Evolutionary conservation across 2,329 filamentous ascomycete genomes (phyloP).

Genomic region (Pseudomassariella vexata): DNA sequence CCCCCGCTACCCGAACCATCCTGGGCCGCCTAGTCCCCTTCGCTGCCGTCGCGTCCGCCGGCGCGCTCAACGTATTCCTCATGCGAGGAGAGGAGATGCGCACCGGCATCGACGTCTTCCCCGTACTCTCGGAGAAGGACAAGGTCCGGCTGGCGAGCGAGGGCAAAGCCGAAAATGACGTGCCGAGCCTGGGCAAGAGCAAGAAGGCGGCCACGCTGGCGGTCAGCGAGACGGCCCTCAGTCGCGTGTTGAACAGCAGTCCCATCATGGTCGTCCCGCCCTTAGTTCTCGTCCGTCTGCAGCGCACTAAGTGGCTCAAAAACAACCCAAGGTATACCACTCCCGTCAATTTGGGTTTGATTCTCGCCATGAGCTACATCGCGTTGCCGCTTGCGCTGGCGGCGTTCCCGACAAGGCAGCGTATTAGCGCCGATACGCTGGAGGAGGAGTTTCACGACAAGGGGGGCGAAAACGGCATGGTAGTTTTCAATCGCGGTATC

Average conservation of each 20-base stretch:
- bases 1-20: constrained; percentile 68
- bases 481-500: constrained; percentile 97
- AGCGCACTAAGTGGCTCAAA: constrained; percentile 78
- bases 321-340: constrained; percentile 68
- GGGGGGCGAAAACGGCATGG: constrained; percentile 72
- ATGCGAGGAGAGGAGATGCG: constrained; percentile 97
- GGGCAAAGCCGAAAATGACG: constrained; percentile 58
- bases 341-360: constrained; percentile 81
- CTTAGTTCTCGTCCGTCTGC: constrained; percentile 75
- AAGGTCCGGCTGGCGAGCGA: constrained; percentile 50
- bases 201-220: constrained; percentile 83
- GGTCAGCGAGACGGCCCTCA: constrained; percentile 87
- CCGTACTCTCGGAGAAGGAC: constrained; percentile 67
- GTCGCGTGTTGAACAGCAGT: constrained; percentile 85
- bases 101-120: constrained; percentile 87
- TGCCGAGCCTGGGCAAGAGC: constrained; percentile 75
- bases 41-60: constrained; percentile 86
- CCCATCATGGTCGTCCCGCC: constrained; percentile 97
- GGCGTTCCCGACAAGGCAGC: constrained; percentile 88
- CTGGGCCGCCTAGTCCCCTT: constrained; percentile 90
- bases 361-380: constrained; percentile 79
- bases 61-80: constrained; percentile 89
- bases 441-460: constrained; percentile 82
- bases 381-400: constrained; percentile 85
- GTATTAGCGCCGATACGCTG: constrained; percentile 66